Conservation (phyloP, 257 asterid species). For the Phtheirospermum japonicum region DNA sequence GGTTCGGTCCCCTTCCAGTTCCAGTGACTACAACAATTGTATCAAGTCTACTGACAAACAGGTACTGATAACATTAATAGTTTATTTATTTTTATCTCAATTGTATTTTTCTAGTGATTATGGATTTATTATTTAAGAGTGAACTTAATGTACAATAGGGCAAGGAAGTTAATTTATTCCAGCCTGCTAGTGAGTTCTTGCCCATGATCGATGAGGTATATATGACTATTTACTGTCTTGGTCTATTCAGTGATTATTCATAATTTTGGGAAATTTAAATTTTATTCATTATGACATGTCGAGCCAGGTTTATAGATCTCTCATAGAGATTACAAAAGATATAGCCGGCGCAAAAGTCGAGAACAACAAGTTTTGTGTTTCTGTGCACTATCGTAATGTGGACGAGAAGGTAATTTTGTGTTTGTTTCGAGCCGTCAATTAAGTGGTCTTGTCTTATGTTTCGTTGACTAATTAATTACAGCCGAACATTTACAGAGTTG, state of each 20-base stretch:
- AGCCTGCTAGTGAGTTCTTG: conserved; percentile 92
- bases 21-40: conserved; percentile 49
- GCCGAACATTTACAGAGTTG: conserved; percentile 50
- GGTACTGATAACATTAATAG: conserved; percentile 39
- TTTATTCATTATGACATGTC: conserved; percentile 4
- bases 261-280: neutral
- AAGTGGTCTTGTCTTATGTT: neutral
- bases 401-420: conserved; percentile 60
- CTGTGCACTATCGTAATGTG: conserved; percentile 95
- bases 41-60: conserved; percentile 67
- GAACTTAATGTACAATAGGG: conserved; percentile 47
- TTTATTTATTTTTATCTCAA: neutral
- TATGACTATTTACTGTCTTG: conserved; percentile 1
- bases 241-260: neutral
- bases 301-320: conserved; percentile 61
- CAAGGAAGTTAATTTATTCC: conserved; percentile 81
- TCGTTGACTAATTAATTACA: neutral
- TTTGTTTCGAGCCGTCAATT: neutral
- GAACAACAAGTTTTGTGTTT: conserved; percentile 91
- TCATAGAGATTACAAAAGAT: conserved; percentile 64
- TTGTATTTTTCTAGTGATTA: neutral
- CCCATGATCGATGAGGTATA: conserved; percentile 85
- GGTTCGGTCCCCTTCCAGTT: conserved; percentile 46
- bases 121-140: neutral
- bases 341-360: conserved; percentile 74